Conservation (phyloP, 1,139 yeast species). For the Saccharomyces hybrid region DNA sequence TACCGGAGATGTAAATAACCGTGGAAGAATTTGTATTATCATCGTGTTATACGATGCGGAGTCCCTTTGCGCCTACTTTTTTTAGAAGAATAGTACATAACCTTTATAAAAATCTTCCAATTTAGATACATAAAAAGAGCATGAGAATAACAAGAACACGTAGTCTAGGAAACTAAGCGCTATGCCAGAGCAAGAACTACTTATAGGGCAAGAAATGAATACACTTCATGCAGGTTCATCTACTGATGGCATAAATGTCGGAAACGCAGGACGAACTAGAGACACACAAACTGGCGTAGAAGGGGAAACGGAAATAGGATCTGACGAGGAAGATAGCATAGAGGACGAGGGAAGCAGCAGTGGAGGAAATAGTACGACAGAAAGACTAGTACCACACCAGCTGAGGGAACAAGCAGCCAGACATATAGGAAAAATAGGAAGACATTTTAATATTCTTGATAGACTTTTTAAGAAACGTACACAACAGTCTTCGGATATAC, state of each 20-base stretch:
- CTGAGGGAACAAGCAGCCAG: constrained; percentile 22
- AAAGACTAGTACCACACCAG: constrained; percentile 11
- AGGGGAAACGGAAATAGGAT: constrained; percentile 3
- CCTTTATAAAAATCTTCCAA: background rate
- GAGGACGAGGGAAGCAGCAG: constrained; percentile 2
- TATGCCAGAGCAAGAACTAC: constrained; percentile 2
- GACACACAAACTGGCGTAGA: background rate
- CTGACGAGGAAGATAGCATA: background rate
- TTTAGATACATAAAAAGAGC: background rate
- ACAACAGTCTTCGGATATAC: constrained; percentile 8
- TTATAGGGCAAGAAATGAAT: background rate
- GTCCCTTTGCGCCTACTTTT: background rate
- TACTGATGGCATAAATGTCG: background rate
- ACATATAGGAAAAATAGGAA: constrained; percentile 23
- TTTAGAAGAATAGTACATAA: background rate
- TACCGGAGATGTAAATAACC: background rate
- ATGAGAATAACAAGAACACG: background rate
- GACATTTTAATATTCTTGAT: constrained; percentile 35
- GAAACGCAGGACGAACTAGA: constrained; percentile 1
- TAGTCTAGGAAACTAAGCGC: background rate
- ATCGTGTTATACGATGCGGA: background rate
- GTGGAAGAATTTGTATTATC: background rate
- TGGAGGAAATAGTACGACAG: constrained; percentile 2
- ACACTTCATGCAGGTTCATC: background rate
- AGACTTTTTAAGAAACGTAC: constrained; percentile 26